Percentiles rank a stretch among this genome's conserved stretches.
Evolutionary conservation across 306 rosid species (phyloP).

Genomic region (Coriaria nepalensis): DNA sequence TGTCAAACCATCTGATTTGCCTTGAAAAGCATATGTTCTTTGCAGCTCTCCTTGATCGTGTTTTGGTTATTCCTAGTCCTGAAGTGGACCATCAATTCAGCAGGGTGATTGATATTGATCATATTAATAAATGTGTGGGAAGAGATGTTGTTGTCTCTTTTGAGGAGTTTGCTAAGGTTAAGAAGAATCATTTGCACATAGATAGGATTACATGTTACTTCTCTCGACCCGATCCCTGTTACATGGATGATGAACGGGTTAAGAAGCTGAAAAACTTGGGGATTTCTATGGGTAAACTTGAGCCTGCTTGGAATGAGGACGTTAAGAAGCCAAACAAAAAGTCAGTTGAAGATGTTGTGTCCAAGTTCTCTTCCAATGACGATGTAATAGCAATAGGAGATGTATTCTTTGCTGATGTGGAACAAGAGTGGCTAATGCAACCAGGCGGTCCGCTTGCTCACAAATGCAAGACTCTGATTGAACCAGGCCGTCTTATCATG

Average conservation of each 20-base stretch:
- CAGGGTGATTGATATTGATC: constrained; percentile 70
- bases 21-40: constrained; percentile 92
- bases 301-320: constrained; percentile 71
- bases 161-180: constrained; percentile 50
- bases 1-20: constrained; percentile 93
- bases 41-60: constrained; percentile 66
- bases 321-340: constrained; percentile 43
- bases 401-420: constrained; percentile 71
- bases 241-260: constrained; percentile 47
- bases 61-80: constrained; percentile 75
- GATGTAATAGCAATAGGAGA: constrained; percentile 93
- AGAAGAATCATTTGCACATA: constrained; percentile 59
- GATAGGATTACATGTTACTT: constrained; percentile 69
- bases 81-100: constrained; percentile 56
- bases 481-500: constrained; percentile 62
- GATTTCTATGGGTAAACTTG: constrained; percentile 45
- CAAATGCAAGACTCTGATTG: constrained; percentile 69
- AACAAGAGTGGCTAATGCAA: constrained; percentile 80
- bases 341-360: constrained; percentile 54
- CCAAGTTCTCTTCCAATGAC: constrained; percentile 45
- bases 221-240: constrained; percentile 62
- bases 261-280: constrained; percentile 60
- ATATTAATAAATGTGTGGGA: constrained; percentile 68
- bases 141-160: constrained; percentile 63
- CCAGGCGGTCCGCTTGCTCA: constrained; percentile 91